Evolutionary conservation across 1,284 basidiomycete genomes (phyloP), one percentile per base, ranked within the genome.

Genomic region (Rhodotorula sp.): DNA sequence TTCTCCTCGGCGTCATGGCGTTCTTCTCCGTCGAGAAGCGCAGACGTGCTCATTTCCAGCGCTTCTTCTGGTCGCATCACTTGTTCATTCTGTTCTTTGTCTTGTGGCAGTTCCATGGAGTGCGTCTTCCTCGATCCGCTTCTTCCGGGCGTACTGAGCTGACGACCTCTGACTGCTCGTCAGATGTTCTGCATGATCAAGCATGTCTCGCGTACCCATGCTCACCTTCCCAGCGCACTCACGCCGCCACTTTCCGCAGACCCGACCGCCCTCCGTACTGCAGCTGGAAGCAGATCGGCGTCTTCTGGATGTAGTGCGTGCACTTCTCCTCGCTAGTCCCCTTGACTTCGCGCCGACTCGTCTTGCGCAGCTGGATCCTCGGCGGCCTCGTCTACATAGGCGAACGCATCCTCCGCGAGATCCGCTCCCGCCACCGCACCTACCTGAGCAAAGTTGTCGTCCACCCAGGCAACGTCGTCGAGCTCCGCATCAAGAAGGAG

Each of bases 401-500:
- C 69, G 92, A 94, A 83, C 89, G 92, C 69, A 85, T 94, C 76
- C 83, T 94, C 31, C 90, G 92, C 76, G 92, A 94, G 83, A 81
- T 93, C 63, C 87, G 92, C 65, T 89, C 91, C 28, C 86, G 92
- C 61, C 92, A 94, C 79, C 83, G 87, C 71, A 95, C 92, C 10
- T 92, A 88, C 80, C 88, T 94, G 78, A 89, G 88, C 78, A 94
- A 94, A 82, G 91, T 94, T 80, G 89, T 95, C 78, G 64, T 92
- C 78, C 92, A 94, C 80, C 92, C 92, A 26, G 90, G 89, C 56
- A 89, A 89, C 73, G 92, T 94, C 72, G 85, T 92, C 82, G 92
- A 94, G 80, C 82, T 95, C 34, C 92, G 94, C 80, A 92, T 94
- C 84, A 94, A 93, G 84, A 94, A 94, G 81, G 92, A 94, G 77